A percentile compares a stretch with the other conserved stretches of the same genome.
These are phyloP conservation scores for Magnaporthiopsis rhizophila DNA, from an alignment of 2,329 filamentous ascomycete genomes.

Conservation along the genomic window DNA sequence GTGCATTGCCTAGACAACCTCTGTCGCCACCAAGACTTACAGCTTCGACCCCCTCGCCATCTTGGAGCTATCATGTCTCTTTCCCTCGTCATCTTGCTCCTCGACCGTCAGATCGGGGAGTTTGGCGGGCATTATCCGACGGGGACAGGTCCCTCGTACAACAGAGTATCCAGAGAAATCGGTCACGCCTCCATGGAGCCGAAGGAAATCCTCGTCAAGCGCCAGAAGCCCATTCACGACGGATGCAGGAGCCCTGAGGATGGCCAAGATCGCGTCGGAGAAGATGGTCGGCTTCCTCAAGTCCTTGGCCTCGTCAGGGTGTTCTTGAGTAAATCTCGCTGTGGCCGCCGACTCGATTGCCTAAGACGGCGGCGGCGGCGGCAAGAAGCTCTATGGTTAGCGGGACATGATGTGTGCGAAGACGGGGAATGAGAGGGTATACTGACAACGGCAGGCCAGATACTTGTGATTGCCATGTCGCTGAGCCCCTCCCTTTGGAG, in stretches of 20 bases:
- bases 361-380: conserved; percentile 12
- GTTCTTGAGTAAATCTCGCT: conserved; percentile 35
- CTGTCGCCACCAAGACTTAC: not conserved
- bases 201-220: conserved; percentile 75
- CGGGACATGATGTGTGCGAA: not conserved
- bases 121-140: conserved; percentile 68
- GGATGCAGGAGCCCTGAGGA: conserved; percentile 51
- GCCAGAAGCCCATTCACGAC: conserved; percentile 64
- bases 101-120: conserved; percentile 64
- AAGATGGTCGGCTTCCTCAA: conserved; percentile 67
- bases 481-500: conserved; percentile 56
- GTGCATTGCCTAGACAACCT: not conserved
- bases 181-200: conserved; percentile 50
- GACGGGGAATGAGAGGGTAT: conserved; percentile 5
- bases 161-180: conserved; percentile 70
- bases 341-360: conserved; percentile 73
- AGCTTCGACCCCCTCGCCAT: conserved; percentile 4
- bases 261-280: conserved; percentile 69
- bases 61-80: conserved; percentile 56
- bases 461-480: conserved; percentile 69
- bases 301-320: conserved; percentile 43
- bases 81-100: conserved; percentile 76
- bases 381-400: not conserved
- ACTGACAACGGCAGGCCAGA: conserved; percentile 72
- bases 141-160: conserved; percentile 53